phyloP scores from a whole-genome alignment of 225 moss, liverwort and hornwort species.

The Thuidium tamariscinum region DNA sequence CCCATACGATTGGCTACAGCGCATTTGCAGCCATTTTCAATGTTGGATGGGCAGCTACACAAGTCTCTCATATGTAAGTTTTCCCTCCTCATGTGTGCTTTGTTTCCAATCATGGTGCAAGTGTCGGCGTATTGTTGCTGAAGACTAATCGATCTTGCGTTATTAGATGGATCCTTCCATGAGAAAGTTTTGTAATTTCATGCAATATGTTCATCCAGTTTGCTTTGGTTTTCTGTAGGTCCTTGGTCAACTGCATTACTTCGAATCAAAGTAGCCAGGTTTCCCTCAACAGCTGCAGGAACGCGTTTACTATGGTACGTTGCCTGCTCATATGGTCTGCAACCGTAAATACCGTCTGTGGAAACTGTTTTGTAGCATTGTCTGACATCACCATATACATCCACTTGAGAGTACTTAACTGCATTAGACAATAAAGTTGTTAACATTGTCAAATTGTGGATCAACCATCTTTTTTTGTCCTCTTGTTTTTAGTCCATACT shows the following conservation, averaged over 20 bases:
- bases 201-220: not conserved
- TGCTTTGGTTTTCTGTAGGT: constrained; percentile 37
- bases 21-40: constrained; percentile 90
- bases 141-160: not conserved
- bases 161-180: not conserved
- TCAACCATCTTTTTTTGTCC: not conserved
- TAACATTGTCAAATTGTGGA: not conserved
- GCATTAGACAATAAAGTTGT: not conserved
- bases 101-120: not conserved
- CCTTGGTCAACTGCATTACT: constrained; percentile 88
- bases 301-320: constrained; percentile 94
- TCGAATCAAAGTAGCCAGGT: constrained; percentile 86
- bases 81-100: not conserved
- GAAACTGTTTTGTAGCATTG: not conserved
- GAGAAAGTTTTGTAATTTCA: not conserved
- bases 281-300: constrained; percentile 94
- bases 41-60: constrained; percentile 94
- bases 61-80: constrained; percentile 91
- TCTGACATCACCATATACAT: not conserved
- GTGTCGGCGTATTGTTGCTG: not conserved
- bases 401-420: not conserved
- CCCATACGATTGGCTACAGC: constrained; percentile 68
- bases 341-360: not conserved
- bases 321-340: not conserved
- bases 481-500: not conserved